Conservation (phyloP, 305 asterid genomes). For the Andrographis paniculata region DNA sequence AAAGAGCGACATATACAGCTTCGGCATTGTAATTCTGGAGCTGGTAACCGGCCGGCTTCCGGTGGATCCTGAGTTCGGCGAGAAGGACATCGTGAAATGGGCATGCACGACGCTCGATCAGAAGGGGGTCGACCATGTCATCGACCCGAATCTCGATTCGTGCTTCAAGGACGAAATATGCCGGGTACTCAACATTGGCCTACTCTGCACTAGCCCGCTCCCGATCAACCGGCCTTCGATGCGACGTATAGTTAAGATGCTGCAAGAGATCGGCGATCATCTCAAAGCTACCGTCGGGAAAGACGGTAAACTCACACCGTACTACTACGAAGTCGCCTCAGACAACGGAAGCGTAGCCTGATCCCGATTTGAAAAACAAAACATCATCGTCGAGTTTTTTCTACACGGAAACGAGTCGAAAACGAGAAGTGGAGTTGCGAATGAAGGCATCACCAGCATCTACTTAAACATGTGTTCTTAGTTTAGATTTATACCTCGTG, state of each 20-base stretch:
- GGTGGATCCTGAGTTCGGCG: slow-evolving; percentile 85
- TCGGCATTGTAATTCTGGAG: slow-evolving; percentile 83
- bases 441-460: no score
- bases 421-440: no score
- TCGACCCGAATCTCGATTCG: slow-evolving; percentile 77
- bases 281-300: slow-evolving; percentile 27
- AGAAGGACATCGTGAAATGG: slow-evolving; percentile 90
- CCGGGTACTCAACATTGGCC: slow-evolving; percentile 71
- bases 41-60: slow-evolving; percentile 72
- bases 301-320: slow-evolving; percentile 80
- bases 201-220: slow-evolving; percentile 89
- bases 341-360: slow-evolving; percentile 64
- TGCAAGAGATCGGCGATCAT: slow-evolving; percentile 59
- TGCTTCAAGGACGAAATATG: slow-evolving; percentile 81
- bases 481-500: no score
- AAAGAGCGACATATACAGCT: slow-evolving; percentile 93
- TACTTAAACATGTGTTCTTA: no score
- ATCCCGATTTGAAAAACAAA: no score
- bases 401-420: neutral
- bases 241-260: slow-evolving; percentile 86
- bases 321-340: slow-evolving; percentile 62
- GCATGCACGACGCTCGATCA: slow-evolving; percentile 84
- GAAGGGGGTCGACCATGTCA: slow-evolving; percentile 67
- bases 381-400: neutral
- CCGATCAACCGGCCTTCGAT: slow-evolving; percentile 96